A percentile compares a stretch with the other conserved stretches of the same genome.
Evolutionary conservation across 306 rosid species (phyloP).

Genomic region (Prunus fruticosa): DNA sequence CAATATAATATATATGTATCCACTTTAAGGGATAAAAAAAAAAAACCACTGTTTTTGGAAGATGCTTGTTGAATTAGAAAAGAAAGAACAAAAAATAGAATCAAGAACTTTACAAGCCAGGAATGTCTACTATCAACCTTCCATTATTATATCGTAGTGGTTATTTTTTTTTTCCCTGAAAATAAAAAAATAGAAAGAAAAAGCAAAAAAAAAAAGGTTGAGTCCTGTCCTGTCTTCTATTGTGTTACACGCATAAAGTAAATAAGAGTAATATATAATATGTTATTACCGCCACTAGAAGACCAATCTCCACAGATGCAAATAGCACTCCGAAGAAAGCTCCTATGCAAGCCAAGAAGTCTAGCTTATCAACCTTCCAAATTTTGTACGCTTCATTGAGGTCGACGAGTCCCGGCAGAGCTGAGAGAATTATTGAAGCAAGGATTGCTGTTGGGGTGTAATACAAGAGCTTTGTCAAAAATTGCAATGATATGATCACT

Average conservation of each 20-base stretch:
- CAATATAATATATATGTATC: no score
- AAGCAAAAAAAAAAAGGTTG: not conserved
- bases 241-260: not conserved
- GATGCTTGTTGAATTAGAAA: no score
- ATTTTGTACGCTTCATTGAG: slow-evolving; percentile 48
- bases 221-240: not conserved
- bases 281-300: slow-evolving; percentile 58
- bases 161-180: no score
- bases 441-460: slow-evolving; percentile 77
- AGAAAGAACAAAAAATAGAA: no score
- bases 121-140: no score
- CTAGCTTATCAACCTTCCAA: slow-evolving; percentile 80
- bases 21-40: no score
- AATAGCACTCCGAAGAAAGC: slow-evolving; percentile 81
- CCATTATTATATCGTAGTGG: no score
- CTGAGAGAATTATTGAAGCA: slow-evolving; percentile 74
- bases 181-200: not conserved
- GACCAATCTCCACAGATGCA: slow-evolving; percentile 73
- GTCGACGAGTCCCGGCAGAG: slow-evolving; percentile 77
- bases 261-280: not conserved
- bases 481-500: slow-evolving; percentile 56
- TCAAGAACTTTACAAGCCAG: no score
- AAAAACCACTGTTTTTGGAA: no score
- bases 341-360: slow-evolving; percentile 63
- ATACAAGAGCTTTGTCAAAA: slow-evolving; percentile 63